Conservation (phyloP, 306 rosid genomes). For the Cercis canadensis region DNA sequence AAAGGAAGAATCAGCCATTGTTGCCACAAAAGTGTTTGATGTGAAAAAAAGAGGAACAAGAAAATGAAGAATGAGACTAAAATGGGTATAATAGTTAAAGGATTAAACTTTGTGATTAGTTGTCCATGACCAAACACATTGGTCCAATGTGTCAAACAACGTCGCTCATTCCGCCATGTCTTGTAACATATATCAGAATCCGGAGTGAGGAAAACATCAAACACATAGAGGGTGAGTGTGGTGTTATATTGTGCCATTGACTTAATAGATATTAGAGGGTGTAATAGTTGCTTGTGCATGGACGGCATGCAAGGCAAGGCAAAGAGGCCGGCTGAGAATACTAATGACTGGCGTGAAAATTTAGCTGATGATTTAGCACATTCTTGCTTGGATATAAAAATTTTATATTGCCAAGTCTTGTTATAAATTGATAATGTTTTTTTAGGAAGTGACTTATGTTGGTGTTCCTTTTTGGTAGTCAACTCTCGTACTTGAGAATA, state of each 20-base stretch:
- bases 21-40: slow-evolving; percentile 17
- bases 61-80: not conserved
- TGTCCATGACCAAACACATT: slow-evolving; percentile 12
- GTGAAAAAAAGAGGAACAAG: not conserved
- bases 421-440: no score
- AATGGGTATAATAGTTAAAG: not conserved
- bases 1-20: slow-evolving; percentile 63
- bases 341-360: not conserved
- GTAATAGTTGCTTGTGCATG: slow-evolving; percentile 4
- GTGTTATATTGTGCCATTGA: not conserved
- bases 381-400: not conserved
- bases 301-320: slow-evolving; percentile 42
- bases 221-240: not conserved
- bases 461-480: slow-evolving; percentile 5
- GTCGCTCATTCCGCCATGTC: slow-evolving; percentile 33
- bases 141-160: slow-evolving; percentile 27
- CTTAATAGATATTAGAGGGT: no score
- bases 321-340: slow-evolving; percentile 40
- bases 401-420: no score
- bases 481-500: not conserved
- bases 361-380: not conserved
- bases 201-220: not conserved
- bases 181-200: slow-evolving; percentile 15
- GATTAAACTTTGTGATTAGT: slow-evolving; percentile 24
- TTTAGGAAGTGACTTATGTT: slow-evolving; percentile 15